Percentiles rank a stretch among this genome's conserved stretches.
phyloP scores from a whole-genome alignment of 2,329 filamentous ascomycete genomes.

The Phaeosphaeriaceae sp. region DNA sequence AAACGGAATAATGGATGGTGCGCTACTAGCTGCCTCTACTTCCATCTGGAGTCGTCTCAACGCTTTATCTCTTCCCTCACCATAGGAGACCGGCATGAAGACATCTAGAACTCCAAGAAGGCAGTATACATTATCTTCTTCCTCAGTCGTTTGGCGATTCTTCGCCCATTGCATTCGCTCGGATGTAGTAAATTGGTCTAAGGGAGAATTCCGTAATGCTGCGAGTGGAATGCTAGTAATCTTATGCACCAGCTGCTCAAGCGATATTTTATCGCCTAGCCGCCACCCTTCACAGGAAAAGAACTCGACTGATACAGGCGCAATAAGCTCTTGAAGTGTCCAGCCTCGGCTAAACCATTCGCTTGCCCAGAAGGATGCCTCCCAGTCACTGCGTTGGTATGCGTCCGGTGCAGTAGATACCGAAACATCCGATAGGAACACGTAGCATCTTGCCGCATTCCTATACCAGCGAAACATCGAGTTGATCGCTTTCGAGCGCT shows the following conservation, averaged over 20 bases:
- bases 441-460: background rate
- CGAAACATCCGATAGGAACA: background rate
- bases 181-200: constrained; percentile 25
- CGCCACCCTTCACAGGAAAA: constrained; percentile 16
- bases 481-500: background rate
- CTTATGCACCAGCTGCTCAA: constrained; percentile 17
- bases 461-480: background rate
- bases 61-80: constrained; percentile 27
- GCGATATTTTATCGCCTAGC: constrained; percentile 21
- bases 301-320: constrained; percentile 20
- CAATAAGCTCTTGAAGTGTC: constrained; percentile 5
- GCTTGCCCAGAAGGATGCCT: constrained; percentile 15
- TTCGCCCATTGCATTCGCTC: constrained; percentile 26
- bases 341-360: background rate
- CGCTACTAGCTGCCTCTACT: constrained; percentile 12
- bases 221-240: constrained; percentile 20
- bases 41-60: constrained; percentile 17
- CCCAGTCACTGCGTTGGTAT: background rate
- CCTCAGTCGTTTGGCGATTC: constrained; percentile 20
- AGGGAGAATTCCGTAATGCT: constrained; percentile 18
- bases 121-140: constrained; percentile 28
- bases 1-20: constrained; percentile 35
- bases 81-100: constrained; percentile 21
- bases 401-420: background rate
- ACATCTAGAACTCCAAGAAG: constrained; percentile 32